Conservation (phyloP, 208 protist species). For the Novymonas esmeraldas region DNA sequence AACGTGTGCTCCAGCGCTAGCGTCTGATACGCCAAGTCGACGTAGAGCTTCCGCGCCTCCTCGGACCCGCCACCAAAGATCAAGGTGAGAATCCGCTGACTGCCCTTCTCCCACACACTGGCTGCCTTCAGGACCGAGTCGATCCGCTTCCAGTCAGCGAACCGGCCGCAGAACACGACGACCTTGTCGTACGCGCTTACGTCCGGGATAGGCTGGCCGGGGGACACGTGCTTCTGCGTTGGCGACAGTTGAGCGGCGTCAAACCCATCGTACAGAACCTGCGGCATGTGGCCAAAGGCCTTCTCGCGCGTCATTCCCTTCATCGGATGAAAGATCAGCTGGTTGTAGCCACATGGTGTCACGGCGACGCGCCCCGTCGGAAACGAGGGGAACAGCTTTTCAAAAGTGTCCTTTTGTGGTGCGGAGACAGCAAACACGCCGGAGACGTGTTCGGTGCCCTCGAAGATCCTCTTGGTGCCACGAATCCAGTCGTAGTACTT, state of each 20-base stretch:
- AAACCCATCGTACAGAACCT: constrained; percentile 68
- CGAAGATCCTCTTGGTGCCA: constrained; percentile 56
- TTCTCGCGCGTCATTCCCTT: constrained; percentile 61
- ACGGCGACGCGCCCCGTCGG: constrained; percentile 63
- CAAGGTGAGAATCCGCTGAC: constrained; percentile 54
- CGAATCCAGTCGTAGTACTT: constrained; percentile 80
- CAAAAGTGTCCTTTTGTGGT: constrained; percentile 67
- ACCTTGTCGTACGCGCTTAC: constrained; percentile 63
- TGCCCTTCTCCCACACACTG: constrained; percentile 58
- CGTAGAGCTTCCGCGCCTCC: constrained; percentile 54
- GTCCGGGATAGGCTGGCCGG: constrained; percentile 44
- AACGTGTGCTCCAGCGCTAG: constrained; percentile 66
- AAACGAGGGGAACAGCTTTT: constrained; percentile 60
- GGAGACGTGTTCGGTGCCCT: constrained; percentile 44
- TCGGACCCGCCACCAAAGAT: constrained; percentile 64
- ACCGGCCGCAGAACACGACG: constrained; percentile 76
- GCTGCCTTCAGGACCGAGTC: constrained; percentile 68
- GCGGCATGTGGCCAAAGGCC: constrained; percentile 56
- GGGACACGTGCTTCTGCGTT: constrained; percentile 30
- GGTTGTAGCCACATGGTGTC: constrained; percentile 73
- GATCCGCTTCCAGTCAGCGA: constrained; percentile 80
- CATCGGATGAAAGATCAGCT: constrained; percentile 71
- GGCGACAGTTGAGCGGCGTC: constrained; percentile 31
- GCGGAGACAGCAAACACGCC: constrained; percentile 72
- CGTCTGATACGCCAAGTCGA: constrained; percentile 68